Base-by-base conservation (phyloP, 2,329 filamentous ascomycete genomes). In the Arthroderma uncinatum region DNA sequence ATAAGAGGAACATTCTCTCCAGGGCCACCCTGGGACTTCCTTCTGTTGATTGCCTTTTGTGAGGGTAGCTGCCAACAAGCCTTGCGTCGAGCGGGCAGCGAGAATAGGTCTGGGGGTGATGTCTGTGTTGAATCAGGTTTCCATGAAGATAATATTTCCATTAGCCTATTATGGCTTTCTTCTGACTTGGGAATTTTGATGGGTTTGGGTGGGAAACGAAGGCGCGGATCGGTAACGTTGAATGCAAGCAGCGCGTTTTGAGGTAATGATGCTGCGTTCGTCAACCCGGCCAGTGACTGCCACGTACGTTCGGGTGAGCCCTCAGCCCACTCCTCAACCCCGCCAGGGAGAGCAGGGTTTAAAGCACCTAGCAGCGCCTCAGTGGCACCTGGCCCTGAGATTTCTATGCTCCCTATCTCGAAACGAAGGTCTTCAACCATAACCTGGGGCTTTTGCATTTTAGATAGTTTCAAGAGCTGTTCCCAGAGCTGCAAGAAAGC, bases 31-130 rank as follows among this genome's bases (percentile, higher is more conserved):
- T 79, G 74, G 12, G 80, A 76, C 68, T 85, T 89, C 48, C 92
- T 83, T 52, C 86, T 82, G 67, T 94, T 91, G 64, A 97, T 82
- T 0, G 84, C 80, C 66, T 89, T 89, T 66, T 95, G 89, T 9
- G 79, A 82, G 1, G 87, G 84, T 1, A 91, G 80, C 12, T 85
- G 76, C 54, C 78, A 79, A 2, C 81, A 81, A 25, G 87, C 86
- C 57, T 74, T 76, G 58, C 86, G 79, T 36, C 91, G 83, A 36
- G 73, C 70, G 30, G 82, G 76, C 59, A 86, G 81, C 64, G 86
- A 80, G 67, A 94, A 95, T 0, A 97, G 72, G 7, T 74, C 71
- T 67, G 53, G 76, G 68, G 53, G 73, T 21, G 21, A 33, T 1
- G 39, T 48, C 66, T 66, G 78, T 10, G 59, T 72, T 59, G 56